Evolutionary conservation across 768 basidiomycete species (phyloP).

Genomic region (Russula brevipes): DNA sequence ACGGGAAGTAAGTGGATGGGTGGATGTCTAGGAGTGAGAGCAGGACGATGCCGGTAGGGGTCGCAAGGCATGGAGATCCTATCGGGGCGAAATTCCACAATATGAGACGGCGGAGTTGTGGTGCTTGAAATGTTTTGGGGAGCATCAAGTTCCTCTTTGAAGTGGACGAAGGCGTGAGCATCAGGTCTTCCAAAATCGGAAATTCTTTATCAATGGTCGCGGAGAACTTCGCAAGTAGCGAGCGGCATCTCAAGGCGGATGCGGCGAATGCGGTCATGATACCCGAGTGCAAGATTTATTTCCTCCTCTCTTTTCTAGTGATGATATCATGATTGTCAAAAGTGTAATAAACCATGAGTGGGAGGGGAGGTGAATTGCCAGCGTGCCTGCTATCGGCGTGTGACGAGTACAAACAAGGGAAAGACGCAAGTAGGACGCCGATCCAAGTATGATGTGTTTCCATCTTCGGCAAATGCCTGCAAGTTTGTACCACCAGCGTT

Average conservation of each 20-base stretch:
- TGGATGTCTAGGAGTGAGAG: background rate
- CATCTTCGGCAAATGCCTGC: background rate
- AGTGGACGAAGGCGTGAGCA: no score
- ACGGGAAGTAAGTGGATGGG: background rate
- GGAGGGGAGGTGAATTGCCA: background rate
- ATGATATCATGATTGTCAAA: background rate
- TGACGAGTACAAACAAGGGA: background rate
- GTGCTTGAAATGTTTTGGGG: background rate
- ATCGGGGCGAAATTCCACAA: background rate
- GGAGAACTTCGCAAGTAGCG: background rate
- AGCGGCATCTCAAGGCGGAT: background rate
- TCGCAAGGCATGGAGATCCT: background rate
- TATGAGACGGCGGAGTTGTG: background rate
- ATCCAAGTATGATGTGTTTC: background rate
- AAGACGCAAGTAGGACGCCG: background rate
- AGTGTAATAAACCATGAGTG: background rate
- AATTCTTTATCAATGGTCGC: background rate
- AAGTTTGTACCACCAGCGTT: background rate
- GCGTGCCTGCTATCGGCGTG: background rate
- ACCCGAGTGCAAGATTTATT: background rate
- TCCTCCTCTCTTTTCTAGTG: background rate
- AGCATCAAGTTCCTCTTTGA: background rate
- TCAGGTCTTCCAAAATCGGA: background rate
- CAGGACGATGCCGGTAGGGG: background rate
- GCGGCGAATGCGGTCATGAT: background rate